Base-by-base conservation (phyloP, 106 monocot genomes). In the Acorus gramineus region DNA sequence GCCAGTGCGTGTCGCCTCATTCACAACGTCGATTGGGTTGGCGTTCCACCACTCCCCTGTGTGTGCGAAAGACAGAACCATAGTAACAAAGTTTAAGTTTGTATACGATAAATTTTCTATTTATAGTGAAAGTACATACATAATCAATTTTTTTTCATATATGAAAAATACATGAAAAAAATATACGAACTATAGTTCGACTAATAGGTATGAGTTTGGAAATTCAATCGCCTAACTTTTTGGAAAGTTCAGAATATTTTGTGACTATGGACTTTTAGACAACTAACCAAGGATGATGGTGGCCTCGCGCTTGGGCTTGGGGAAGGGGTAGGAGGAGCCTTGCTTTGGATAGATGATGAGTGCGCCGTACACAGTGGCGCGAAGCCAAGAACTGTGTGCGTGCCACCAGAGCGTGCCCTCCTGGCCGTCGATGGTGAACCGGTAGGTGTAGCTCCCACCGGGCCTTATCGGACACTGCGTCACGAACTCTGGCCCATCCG, bases 331-430 rank as follows among this genome's bases (percentile, higher is more conserved):
- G 46, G 66, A 56, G 14, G 56, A 11, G 44, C 65, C 43, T 8
- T 59, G 55, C 53, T 49, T 73, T n/a, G 81, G 81, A 49, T 73
- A 65, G 42, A 81, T 81, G 60, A 73, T 69, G n/a, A 81, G 58
- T 2, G 81, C 73, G 14, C 81, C 81, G 69, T 81, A 70, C 11
- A 77, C 81, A 2, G 81, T 81, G 5, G 81, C 81, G 6, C 81
- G 62, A 43, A 81, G 73, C 77, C 81, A 81, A 2, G 77, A 77
- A 56, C 77, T 77, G 59, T 81, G 81, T 4, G 81, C 81, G 49
- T 81, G 81, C 81, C 81, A 81, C 81, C 81, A 81, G 7, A 81
- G 64, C 4, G 81, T 81, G 42, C 81, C 81, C 11, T 77, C 77
- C 48, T 81, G 81, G 6, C 61, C 77, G 4, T 73, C 45, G 62